A percentile compares a stretch with the other conserved stretches of the same genome.
These are phyloP conservation scores for Phytophthora palmivora DNA, from an alignment of 352 stramenopile genomes.

Conservation along the genomic window DNA sequence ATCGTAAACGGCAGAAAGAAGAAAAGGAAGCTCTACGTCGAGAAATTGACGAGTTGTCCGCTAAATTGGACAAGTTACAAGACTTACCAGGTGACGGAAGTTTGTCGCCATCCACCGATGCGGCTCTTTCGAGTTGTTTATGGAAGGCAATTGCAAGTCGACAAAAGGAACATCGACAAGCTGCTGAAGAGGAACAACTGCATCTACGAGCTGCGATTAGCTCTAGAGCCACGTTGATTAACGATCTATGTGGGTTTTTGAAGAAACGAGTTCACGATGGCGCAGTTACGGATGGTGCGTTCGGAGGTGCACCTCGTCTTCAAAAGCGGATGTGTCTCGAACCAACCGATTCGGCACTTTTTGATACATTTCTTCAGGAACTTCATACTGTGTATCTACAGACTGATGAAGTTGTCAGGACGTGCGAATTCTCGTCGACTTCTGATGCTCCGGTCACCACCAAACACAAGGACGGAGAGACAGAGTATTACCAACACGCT, in stretches of 20 bases:
- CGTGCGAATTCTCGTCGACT: slow-evolving; percentile 15
- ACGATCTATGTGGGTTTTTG: slow-evolving; percentile 33
- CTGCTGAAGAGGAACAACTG: slow-evolving; percentile 33
- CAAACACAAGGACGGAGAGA: no score
- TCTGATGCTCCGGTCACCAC: slow-evolving; percentile 1
- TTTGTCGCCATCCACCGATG: slow-evolving; percentile 20
- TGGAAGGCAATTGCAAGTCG: slow-evolving; percentile 44
- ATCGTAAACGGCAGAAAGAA: slow-evolving; percentile 44
- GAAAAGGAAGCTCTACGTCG: slow-evolving; percentile 42
- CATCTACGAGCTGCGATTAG: slow-evolving; percentile 34
- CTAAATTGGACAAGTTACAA: slow-evolving; percentile 34
- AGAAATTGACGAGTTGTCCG: slow-evolving; percentile 40
- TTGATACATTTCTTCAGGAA: slow-evolving; percentile 44
- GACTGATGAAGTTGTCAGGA: slow-evolving; percentile 19
- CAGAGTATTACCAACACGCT: slow-evolving; percentile 30
- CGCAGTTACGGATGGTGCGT: slow-evolving; percentile 8
- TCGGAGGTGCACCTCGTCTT: slow-evolving; percentile 7
- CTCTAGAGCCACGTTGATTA: slow-evolving; percentile 36
- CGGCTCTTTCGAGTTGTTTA: slow-evolving; percentile 27
- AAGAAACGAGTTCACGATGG: slow-evolving; percentile 29
- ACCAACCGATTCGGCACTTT: slow-evolving; percentile 37
- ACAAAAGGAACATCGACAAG: slow-evolving; percentile 30
- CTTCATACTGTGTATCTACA: slow-evolving; percentile 34
- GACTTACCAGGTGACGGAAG: slow-evolving; percentile 2
- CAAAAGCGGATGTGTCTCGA: slow-evolving; percentile 35